phyloP scores from a whole-genome alignment of 805 yeast species.

The Komagataella pseudopastoris region DNA sequence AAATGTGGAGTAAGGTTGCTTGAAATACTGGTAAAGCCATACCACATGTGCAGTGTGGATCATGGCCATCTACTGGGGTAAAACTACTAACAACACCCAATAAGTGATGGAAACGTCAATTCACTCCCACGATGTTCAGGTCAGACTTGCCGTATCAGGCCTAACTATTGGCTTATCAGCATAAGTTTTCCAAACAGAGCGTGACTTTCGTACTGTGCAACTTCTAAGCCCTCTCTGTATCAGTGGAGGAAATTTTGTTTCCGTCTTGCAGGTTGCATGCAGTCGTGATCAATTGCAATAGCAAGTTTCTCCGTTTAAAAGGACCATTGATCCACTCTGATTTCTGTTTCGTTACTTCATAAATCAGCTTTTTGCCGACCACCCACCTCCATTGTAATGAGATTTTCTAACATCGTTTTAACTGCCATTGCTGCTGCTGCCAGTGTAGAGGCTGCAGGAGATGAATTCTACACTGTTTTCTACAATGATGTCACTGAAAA shows the following conservation, averaged over 20 bases:
- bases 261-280: not conserved
- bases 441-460: conserved; percentile 9
- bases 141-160: too few relatives aligned
- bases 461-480: conserved; percentile 21
- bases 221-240: not conserved
- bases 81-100: too few relatives aligned
- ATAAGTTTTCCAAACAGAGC: not conserved
- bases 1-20: not conserved
- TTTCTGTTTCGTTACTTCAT: not conserved
- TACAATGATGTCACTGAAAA: conserved; percentile 21
- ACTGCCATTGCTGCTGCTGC: conserved; percentile 10
- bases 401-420: conserved; percentile 8
- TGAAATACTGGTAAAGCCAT: not conserved
- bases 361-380: not conserved
- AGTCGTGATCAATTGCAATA: not conserved
- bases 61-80: too few relatives aligned
- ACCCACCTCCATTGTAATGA: conserved; percentile 8
- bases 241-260: not conserved
- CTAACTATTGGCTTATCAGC: too few relatives aligned
- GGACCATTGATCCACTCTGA: not conserved
- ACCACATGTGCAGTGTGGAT: not conserved
- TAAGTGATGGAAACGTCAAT: too few relatives aligned
- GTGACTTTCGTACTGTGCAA: not conserved
- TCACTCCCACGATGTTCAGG: too few relatives aligned
- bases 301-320: not conserved